Evolutionary conservation across 2,329 filamentous ascomycete species (phyloP), one percentile per base, ranked within the genome.

Genomic region (Hypoxylon sp.): DNA sequence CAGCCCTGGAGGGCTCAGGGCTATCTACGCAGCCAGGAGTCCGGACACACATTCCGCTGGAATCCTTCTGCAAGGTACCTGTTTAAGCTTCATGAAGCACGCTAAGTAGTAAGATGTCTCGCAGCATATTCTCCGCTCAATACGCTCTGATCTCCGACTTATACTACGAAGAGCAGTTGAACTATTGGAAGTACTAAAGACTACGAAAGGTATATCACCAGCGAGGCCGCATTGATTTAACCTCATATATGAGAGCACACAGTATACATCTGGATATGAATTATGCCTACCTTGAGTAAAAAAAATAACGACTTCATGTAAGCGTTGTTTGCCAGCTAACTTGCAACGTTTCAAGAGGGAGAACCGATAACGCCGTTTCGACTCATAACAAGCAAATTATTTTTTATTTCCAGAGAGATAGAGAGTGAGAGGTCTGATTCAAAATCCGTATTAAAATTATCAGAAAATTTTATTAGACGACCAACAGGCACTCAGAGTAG

Each of bases 51-150:
- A 19, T 45, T 28, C 25, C 11, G 7, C 6, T n/a, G 45, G 30
- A 25, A 13, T 43, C 28, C 10, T 49, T 25, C 17, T 49, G 55
- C 55, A 49, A 58, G 43, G 41, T 14, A 49, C 55, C 17, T 9
- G 11, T 41, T 13, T 57, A 36, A 14, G 17, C 25, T 4, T 34
- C 36, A 32, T 21, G 38, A 56, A 36, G 13, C 34, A 36, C 14
- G 34, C 34, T 36, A 7, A 6, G 6, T 7, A 14, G 34, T n/a
- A 5, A n/a, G 13, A 36, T 36, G 13, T 36, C 34, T 36, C 13
- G 3, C 34, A 36, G 13, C 3, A 36, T n/a, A 14, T 14, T n/a
- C 34, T 36, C 5, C 13, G 13, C 5, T 36, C 6, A n/a, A 36
- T 36, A 6, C 11, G 34, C n/a, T 14, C 34, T n/a, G 34, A 14